Base-by-base conservation (phyloP, 108 stramenopile genomes). In the Nitzschia inconspicua region DNA sequence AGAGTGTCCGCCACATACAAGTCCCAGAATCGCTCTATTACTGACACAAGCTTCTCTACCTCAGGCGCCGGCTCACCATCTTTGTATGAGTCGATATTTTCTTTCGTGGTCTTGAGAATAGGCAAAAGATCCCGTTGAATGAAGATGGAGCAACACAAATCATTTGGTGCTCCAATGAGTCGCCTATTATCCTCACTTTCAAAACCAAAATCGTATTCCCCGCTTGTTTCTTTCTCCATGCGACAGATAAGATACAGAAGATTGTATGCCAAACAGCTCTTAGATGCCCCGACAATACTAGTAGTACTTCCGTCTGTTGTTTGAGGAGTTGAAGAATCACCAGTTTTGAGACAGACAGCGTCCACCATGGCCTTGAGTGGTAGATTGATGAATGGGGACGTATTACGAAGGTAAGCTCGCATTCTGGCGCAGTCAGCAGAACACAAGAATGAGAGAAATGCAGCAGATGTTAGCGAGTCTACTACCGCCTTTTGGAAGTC, bases 381-480 rank as follows among this genome's bases (percentile, higher is more conserved):
- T 58, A 84, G 16, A 65, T 70, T 72, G 23, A 78, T n/a, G 55
- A 73, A 86, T 3, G 86, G 84, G 29, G 84, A 72, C 14, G 80
- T 75, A 32, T 77, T 78, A 7, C 84, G 61, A 20, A 93, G 66
- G 50, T 88, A 93, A 1, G 78, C 91, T 34, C 91, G 77, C 91
- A 93, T 89, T n/a, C 86, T 62, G 7, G 91, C 70, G 53, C 88
- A 89, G 25, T 89, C 78, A 34, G 76, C 68, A 20, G 85, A 86
- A 3, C 71, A 51, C 40, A 93, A 54, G 58, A 93, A 93, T 10
- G 84, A 68, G 10, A 87, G 41, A 57, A 89, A 93, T 7, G 73
- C 67, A 1, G 46, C 16, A 26, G 73, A 72, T 2, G 75, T 68
- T 46, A 92, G 51, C 23, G 73, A 81, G 3, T 75, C 79, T 28